Percentiles rank a stretch among this genome's conserved stretches.
These are phyloP conservation scores for Cercophora sp. DNA, from an alignment of 495 filamentous ascomycete species.

Conservation along the genomic window DNA sequence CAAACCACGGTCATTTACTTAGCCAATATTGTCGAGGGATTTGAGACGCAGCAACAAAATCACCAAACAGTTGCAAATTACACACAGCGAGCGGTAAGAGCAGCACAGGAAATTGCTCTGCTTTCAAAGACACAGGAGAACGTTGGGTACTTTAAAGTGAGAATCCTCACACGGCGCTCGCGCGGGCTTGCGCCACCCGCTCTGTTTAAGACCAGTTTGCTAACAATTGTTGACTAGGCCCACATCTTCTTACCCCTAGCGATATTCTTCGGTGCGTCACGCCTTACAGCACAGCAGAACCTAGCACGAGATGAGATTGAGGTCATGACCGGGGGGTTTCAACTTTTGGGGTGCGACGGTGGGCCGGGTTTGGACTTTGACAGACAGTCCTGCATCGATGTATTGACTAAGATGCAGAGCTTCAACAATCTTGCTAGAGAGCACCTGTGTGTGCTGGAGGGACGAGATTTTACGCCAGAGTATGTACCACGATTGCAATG, in stretches of 20 bases:
- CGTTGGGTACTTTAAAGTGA: slow-evolving; percentile 43
- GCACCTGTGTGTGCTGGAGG: slow-evolving; percentile 20
- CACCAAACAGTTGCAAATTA: slow-evolving; percentile 27
- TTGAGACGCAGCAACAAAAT: slow-evolving; percentile 19
- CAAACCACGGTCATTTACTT: slow-evolving; percentile 43
- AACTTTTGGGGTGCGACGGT: slow-evolving; percentile 2
- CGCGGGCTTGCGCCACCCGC: too few species aligned
- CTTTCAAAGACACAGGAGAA: slow-evolving; percentile 40
- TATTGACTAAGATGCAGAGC: slow-evolving; percentile 26
- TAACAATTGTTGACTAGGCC: too few species aligned
- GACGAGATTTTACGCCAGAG: slow-evolving; percentile 14
- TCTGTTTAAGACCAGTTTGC: too few species aligned
- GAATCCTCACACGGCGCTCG: not conserved
- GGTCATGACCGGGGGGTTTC: not conserved
- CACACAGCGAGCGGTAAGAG: slow-evolving; percentile 30
- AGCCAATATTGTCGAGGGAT: slow-evolving; percentile 29
- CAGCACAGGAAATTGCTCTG: slow-evolving; percentile 38
- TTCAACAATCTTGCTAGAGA: slow-evolving; percentile 27
- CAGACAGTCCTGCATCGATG: slow-evolving; percentile 20
- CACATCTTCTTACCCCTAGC: slow-evolving; percentile 27
- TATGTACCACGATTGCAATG: too few species aligned
- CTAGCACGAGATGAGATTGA: not conserved
- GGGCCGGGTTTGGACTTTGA: slow-evolving; percentile 5
- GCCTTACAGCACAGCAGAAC: slow-evolving; percentile 11
- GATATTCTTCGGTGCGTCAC: slow-evolving; percentile 20